These are phyloP conservation scores for Phycomyces blakesleeanus DNA, from an alignment of 192 early-diverging fungal species.

Conservation along the genomic window DNA sequence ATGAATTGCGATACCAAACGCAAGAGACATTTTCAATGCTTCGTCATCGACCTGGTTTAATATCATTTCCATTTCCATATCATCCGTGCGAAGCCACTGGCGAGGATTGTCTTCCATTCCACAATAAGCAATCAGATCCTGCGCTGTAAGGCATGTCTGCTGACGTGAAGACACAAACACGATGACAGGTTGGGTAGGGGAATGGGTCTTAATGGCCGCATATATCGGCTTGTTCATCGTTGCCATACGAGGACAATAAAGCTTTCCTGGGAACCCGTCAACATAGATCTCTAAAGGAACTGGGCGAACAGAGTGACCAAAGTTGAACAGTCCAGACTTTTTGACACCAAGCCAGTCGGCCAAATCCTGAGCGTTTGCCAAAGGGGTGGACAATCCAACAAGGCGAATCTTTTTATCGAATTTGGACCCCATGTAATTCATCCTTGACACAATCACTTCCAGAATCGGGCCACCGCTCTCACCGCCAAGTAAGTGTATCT, in stretches of 20 bases:
- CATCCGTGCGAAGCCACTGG: constrained; percentile 82
- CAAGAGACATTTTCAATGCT: constrained; percentile 70
- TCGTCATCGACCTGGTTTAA: constrained; percentile 76
- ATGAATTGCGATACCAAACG: constrained; percentile 96
- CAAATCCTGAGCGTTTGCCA: constrained; percentile 95
- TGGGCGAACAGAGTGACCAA: constrained; percentile 93
- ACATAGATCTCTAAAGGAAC: constrained; percentile 97
- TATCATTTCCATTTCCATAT: constrained; percentile 73
- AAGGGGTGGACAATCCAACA: constrained; percentile 92
- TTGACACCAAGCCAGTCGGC: constrained; percentile 95
- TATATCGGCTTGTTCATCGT: constrained; percentile 99
- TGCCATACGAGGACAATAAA: constrained; percentile 97
- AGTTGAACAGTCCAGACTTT: constrained; percentile 89
- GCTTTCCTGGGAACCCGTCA: constrained; percentile 93
- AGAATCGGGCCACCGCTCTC: constrained; percentile 96
- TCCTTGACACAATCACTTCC: constrained; percentile 96
- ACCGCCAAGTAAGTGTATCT: constrained; percentile 95
- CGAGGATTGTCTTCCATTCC: constrained; percentile 90
- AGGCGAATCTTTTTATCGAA: constrained; percentile 76
- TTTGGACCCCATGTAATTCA: constrained; percentile 93
- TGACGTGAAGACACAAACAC: constrained; percentile 98
- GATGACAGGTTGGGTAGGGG: constrained; percentile 89
- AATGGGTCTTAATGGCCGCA: constrained; percentile 90
- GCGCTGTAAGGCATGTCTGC: constrained; percentile 94
- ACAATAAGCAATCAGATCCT: constrained; percentile 92